Evolutionary conservation across 768 basidiomycete genomes (phyloP), one percentile per base, ranked within the genome.

Genomic region (Trametes elegans): DNA sequence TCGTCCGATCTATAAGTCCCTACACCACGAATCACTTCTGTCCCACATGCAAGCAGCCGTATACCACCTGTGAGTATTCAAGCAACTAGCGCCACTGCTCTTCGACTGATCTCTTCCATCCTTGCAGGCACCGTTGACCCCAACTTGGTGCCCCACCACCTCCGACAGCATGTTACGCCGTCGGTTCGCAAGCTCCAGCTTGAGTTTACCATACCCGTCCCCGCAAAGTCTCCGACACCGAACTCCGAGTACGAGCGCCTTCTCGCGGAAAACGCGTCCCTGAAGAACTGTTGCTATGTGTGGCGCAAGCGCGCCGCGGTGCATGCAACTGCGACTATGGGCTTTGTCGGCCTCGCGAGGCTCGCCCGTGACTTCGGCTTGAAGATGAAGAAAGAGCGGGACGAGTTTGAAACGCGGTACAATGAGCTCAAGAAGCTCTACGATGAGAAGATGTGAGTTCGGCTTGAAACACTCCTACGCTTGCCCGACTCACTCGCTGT

Each of bases 91-190:
- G 55, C n/a, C 5, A 27, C 27, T 32, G 27, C 3, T 18, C 16
- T 31, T 27, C 8, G 14, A 7, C 10, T 7, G 18, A 16, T 23
- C 41, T 59, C 13, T 52, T 43, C 14, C 3, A 26, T 16, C 10
- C 19, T 31, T 29, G 19, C 53, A 72, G 86, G 81, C 63, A 60
- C 74, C 62, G 64, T 70, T 70, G 81, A 87, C 60, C 68, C 79
- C 6, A 62, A 70, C 26, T 69, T 76, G 23, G 73, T 86, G 2
- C 84, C 86, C 14, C 63, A 73, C n/a, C 77, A 84, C 57, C 75
- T 86, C 31, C 80, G 79, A n/a, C 75, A 75, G 4, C 79, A 84
- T 62, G 64, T 86, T 44, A 72, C 76, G 1, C 82, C 85, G 13
- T 74, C 79, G 49, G 75, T 88, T 29, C 82, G 85, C 39, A 79